Base-by-base conservation (phyloP, 179 eudicot species). In the Nepenthes alata region DNA sequence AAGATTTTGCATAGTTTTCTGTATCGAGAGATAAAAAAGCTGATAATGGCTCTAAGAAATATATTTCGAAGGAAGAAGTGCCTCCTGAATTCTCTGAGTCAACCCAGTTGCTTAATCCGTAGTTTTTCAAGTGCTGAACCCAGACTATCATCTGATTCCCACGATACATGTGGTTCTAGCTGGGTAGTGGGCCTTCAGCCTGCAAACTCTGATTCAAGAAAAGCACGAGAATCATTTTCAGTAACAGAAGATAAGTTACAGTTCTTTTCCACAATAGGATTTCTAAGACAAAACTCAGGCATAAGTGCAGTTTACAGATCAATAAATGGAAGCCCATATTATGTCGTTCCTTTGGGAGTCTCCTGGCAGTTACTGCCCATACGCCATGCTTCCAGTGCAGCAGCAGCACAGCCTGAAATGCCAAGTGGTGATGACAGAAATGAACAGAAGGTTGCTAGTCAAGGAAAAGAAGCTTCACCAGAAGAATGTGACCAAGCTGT, bases 401-500 rank as follows among this genome's bases (percentile, higher is more conserved):
- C 85, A 38, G 77, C 85, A 8, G 82, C 81, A 35, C 81, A 85
- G 71, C 86, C 84, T 41, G 74, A 81, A 44, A 56, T 65, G 54
- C 77, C 60, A 36, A 47, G 70, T 10, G 62, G 57, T 47, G 57
- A 72, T 36, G 72, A 72, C 49, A 73, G 64, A 74, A 70, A 81
- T 78, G 83, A 81, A 69, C 82, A 76, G 45, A 67, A 70, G 61
- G 68, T 57, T 67, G 64, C 63, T 58, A 57, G 80, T 56, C 81
- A 72, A 61, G 75, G 63, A 55, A 88, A 84, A 74, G 96, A 86
- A 72, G 60, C 96, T 60, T 88, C 96, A 58, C 90, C 96, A 11
- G 96, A 84, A 74, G 94, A 86, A 51, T 88, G 96, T 73, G 96
- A 88, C 70, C 83, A 86, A 63, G 96, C 96, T 16, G 96, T 88